Conservation (phyloP, 164 flowering plant species). For the Chimonanthus praecox region DNA sequence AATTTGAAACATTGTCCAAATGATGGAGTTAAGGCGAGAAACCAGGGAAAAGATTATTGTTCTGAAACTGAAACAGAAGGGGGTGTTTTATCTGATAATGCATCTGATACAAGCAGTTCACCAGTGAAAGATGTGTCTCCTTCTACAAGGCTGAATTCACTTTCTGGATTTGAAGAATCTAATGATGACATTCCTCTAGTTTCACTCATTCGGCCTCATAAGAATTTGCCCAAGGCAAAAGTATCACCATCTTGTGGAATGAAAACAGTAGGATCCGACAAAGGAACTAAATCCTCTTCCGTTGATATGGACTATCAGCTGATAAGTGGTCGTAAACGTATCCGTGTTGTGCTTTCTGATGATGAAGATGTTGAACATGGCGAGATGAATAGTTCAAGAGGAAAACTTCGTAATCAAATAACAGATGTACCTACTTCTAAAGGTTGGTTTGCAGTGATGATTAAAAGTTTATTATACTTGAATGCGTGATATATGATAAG, state of each 20-base stretch:
- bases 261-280: slow-evolving; percentile 1
- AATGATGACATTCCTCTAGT: slow-evolving; percentile 51
- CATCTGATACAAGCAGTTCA: slow-evolving; percentile 30
- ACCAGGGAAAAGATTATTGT: slow-evolving; percentile 39
- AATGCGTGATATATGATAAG: background rate
- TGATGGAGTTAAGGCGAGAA: slow-evolving; percentile 22
- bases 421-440: slow-evolving; percentile 48
- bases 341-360: slow-evolving; percentile 77
- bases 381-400: slow-evolving; percentile 24
- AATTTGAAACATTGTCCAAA: slow-evolving; percentile 35
- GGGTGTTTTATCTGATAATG: slow-evolving; percentile 28
- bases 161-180: slow-evolving; percentile 25
- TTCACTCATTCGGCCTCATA: slow-evolving; percentile 33
- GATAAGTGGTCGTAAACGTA: slow-evolving; percentile 63
- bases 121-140: slow-evolving; percentile 18
- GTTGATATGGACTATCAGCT: slow-evolving; percentile 37
- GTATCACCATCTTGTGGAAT: slow-evolving; percentile 7
- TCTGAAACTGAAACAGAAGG: slow-evolving; percentile 83
- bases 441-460: slow-evolving; percentile 26
- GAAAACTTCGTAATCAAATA: slow-evolving; percentile 16
- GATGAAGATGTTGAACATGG: slow-evolving; percentile 59
- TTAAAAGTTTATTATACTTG: background rate
- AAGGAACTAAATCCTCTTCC: slow-evolving; percentile 18
- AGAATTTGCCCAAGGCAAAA: slow-evolving; percentile 23
- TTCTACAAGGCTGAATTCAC: slow-evolving; percentile 17